A percentile compares a stretch with the other conserved stretches of the same genome.
Evolutionary conservation across 1,284 basidiomycete genomes (phyloP).

Genomic region (Ustilago xerochloae): DNA sequence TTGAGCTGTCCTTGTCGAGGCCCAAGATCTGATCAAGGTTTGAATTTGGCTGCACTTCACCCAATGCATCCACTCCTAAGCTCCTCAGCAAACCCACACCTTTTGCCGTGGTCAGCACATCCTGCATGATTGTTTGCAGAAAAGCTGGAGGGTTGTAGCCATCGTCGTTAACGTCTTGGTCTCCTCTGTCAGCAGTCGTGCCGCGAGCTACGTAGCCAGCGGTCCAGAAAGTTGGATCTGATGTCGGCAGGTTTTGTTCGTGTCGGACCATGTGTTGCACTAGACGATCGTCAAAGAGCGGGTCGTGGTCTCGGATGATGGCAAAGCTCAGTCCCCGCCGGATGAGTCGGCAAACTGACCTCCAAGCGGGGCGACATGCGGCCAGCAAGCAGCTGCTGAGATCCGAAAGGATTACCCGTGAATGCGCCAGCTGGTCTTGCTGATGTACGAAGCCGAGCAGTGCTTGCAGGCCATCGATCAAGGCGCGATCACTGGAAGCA

Average conservation of each 20-base stretch:
- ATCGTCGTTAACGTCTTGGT: constrained; percentile 1
- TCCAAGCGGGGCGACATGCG: constrained; percentile 36
- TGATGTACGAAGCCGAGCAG: constrained; percentile 36
- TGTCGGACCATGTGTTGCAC: constrained; percentile 30
- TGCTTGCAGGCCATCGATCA: constrained; percentile 46
- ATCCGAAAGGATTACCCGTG: constrained; percentile 17
- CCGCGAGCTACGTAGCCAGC: constrained; percentile 15
- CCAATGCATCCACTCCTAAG: constrained; percentile 43
- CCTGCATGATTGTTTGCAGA: constrained; percentile 26
- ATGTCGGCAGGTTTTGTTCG: constrained; percentile 23
- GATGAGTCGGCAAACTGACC: constrained; percentile 26
- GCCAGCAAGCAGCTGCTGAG: constrained; percentile 40
- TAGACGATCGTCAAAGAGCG: constrained; percentile 37
- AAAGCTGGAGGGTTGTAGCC: constrained; percentile 41
- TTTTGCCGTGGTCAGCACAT: constrained; percentile 41
- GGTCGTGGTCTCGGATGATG: constrained; percentile 23
- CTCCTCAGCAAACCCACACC: constrained; percentile 46
- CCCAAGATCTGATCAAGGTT: constrained; percentile 26
- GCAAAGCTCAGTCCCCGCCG: constrained; percentile 44
- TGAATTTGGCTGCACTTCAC: constrained; percentile 26
- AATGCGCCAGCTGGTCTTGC: constrained; percentile 12
- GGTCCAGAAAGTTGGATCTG: constrained; percentile 37
- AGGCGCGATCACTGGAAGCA: constrained; percentile 27
- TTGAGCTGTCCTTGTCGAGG: background rate
- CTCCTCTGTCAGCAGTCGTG: background rate